Conservation (phyloP, 306 rosid species). For the Cucurbita argyrosperma region DNA sequence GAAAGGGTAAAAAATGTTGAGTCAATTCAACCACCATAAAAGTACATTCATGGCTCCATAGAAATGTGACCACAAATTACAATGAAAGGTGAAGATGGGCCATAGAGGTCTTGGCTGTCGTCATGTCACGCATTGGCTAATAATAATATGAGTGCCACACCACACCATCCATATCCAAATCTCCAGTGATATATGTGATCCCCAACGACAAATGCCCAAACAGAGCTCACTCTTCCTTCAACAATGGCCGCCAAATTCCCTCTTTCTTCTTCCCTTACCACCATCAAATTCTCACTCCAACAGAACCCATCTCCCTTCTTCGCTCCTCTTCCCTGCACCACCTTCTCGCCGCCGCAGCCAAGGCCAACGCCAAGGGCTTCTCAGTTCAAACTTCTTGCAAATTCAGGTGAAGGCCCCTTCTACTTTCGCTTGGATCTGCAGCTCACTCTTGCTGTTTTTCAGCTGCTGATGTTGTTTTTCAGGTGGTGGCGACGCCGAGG, state of each 20-base stretch:
- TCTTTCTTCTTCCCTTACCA: conserved; percentile 32
- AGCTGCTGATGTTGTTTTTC: conserved; percentile 9
- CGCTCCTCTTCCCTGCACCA: conserved; percentile 9
- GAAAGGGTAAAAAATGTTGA: not conserved
- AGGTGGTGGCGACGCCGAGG: conserved; percentile 70
- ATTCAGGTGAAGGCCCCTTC: conserved; percentile 28
- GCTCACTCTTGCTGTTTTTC: not conserved
- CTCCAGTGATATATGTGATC: conserved; percentile 15
- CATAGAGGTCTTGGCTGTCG: not conserved
- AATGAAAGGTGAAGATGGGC: not conserved
- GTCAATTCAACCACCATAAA: not conserved
- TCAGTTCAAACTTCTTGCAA: conserved; percentile 46
- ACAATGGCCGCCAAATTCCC: conserved; percentile 50
- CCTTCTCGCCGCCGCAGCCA: conserved; percentile 14
- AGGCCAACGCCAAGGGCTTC: not conserved
- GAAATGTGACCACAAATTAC: not conserved
- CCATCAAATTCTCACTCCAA: conserved; percentile 25
- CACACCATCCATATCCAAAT: conserved; percentile 25
- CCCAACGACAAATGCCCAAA: conserved; percentile 14
- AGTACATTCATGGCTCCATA: not conserved
- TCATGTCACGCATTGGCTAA: not conserved
- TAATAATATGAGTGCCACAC: not conserved
- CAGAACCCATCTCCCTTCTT: conserved; percentile 18
- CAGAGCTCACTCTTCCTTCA: conserved; percentile 5
- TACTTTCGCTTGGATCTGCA: not conserved